Evolutionary conservation across 305 asterid genomes (phyloP).

Genomic region (Coffea humblotiana): DNA sequence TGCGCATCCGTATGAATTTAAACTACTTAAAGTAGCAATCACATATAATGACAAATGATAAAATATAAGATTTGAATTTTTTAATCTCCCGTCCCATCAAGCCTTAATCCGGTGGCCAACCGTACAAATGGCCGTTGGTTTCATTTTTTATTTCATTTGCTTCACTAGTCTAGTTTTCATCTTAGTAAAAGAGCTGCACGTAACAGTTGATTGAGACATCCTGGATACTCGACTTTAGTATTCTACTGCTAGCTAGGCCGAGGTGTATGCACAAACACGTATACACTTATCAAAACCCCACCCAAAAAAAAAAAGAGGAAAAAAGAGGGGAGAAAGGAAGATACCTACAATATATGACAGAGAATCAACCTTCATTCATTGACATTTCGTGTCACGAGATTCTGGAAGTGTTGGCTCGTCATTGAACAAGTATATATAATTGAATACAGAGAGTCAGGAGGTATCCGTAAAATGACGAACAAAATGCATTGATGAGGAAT

Average conservation of each 20-base stretch:
- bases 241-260: background rate
- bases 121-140: too few relatives aligned
- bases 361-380: conserved; percentile 3
- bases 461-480: conserved; percentile 11
- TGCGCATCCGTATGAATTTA: too few relatives aligned
- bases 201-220: too few relatives aligned
- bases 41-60: too few relatives aligned
- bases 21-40: too few relatives aligned
- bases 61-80: too few relatives aligned
- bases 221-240: background rate
- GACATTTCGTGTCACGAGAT: conserved; percentile 13
- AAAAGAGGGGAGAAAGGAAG: too few relatives aligned
- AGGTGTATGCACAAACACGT: background rate
- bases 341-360: background rate
- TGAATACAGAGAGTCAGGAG: conserved; percentile 7
- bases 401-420: conserved; percentile 11
- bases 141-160: background rate
- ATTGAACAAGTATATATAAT: conserved; percentile 23
- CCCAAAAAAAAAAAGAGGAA: too few relatives aligned
- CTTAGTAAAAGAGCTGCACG: too few relatives aligned
- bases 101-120: too few relatives aligned
- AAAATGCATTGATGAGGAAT: conserved; percentile 18
- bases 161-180: background rate
- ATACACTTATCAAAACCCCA: too few relatives aligned
- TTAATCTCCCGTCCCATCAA: too few relatives aligned